Percentiles rank a stretch among this genome's conserved stretches.
These are phyloP conservation scores for Sutorius eximius DNA, from an alignment of 1,284 basidiomycete genomes.

Conservation along the genomic window DNA sequence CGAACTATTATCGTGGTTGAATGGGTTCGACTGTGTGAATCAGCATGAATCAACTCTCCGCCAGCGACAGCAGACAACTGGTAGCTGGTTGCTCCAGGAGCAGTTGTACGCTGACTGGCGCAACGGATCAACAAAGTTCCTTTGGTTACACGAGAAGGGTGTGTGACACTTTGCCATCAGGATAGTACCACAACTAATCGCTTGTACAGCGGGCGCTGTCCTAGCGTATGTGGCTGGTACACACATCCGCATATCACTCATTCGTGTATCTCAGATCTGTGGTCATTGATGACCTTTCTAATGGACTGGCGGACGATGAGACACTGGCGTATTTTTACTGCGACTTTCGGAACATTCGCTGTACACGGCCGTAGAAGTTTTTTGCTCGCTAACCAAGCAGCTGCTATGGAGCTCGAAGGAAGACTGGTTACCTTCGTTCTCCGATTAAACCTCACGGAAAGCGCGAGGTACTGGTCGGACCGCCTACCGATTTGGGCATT, in stretches of 20 bases:
- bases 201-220: background rate
- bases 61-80: background rate
- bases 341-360: slow-evolving; percentile 3
- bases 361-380: background rate
- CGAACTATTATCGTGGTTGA: background rate
- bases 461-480: background rate
- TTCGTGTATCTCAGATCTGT: background rate
- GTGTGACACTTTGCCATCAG: too few relatives aligned
- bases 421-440: slow-evolving; percentile 3
- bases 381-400: slow-evolving; percentile 7
- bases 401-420: background rate
- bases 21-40: background rate
- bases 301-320: background rate
- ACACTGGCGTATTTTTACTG: slow-evolving; percentile 14
- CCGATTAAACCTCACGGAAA: background rate
- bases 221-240: background rate
- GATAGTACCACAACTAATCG: too few relatives aligned
- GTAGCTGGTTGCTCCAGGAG: background rate
- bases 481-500: background rate
- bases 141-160: too few relatives aligned
- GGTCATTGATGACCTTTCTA: slow-evolving; percentile 5
- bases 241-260: background rate
- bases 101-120: too few relatives aligned
- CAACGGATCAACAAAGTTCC: too few relatives aligned
- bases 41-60: background rate